phyloP scores from a whole-genome alignment of 805 yeast genomes.

The Saccharomyces cerevisiae region DNA sequence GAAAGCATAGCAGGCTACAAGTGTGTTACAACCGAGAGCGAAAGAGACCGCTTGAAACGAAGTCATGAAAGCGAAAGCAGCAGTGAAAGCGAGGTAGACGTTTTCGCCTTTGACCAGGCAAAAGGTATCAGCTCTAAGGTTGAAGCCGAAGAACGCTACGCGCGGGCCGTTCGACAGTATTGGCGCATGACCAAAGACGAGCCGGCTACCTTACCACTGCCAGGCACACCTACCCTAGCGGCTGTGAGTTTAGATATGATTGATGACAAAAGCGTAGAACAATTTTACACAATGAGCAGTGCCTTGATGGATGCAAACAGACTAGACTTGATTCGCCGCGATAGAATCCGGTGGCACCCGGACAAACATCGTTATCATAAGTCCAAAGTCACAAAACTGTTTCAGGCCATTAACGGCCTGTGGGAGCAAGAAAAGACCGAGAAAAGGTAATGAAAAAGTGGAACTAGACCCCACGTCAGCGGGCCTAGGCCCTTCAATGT shows the following conservation, averaged over 20 bases:
- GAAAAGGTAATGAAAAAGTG: not conserved
- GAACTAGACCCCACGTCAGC: conserved; percentile 2
- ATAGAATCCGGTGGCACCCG: conserved; percentile 65
- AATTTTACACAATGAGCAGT: not conserved
- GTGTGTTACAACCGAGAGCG: conserved; percentile 9
- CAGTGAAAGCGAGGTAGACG: not conserved
- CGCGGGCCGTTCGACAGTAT: not conserved
- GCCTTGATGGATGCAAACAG: not conserved
- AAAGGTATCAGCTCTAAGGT: not conserved
- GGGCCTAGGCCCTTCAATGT: conserved; percentile 26
- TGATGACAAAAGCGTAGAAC: not conserved
- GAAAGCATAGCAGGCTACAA: conserved; percentile 13
- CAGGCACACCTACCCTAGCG: not conserved
- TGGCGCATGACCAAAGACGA: not conserved
- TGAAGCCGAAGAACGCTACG: not conserved
- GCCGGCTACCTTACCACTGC: not conserved
- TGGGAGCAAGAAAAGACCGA: conserved; percentile 25
- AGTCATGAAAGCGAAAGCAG: not conserved
- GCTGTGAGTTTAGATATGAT: not conserved
- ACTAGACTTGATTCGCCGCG: conserved; percentile 21
- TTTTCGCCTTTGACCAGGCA: conserved; percentile 1
- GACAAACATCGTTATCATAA: conserved; percentile 33
- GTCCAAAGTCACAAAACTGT: conserved; percentile 32
- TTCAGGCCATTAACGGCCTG: conserved; percentile 36
- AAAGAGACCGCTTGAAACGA: not conserved